Evolutionary conservation across 345 rosid species (phyloP).

Genomic region (Bretschneidera sinensis): DNA sequence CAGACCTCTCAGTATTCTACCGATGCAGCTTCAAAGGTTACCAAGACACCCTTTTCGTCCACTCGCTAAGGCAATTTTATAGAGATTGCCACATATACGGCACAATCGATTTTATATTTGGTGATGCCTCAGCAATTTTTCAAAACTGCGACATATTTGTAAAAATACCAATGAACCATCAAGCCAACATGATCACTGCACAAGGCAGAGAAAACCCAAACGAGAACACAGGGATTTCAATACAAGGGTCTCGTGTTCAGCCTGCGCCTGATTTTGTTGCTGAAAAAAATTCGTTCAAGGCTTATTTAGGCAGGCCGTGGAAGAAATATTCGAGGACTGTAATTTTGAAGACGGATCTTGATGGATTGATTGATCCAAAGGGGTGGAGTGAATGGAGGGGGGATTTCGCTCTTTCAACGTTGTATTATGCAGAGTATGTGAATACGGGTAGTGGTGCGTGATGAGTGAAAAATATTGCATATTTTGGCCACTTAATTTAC

Average conservation of each 20-base stretch:
- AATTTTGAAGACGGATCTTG: conserved; percentile 43
- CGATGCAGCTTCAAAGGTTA: conserved; percentile 66
- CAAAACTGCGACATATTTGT: conserved; percentile 71
- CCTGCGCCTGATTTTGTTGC: conserved; percentile 35
- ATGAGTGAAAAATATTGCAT: too few species aligned
- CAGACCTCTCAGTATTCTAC: conserved; percentile 55
- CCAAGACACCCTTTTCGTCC: conserved; percentile 68
- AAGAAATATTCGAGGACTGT: conserved; percentile 50
- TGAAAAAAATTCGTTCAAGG: conserved; percentile 30
- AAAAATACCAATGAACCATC: conserved; percentile 49
- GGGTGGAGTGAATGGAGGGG: conserved; percentile 68
- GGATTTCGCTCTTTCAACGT: conserved; percentile 41
- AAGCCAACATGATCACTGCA: conserved; percentile 56
- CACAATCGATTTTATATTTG: conserved; percentile 72
- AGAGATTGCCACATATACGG: conserved; percentile 71
- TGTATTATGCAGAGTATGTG: conserved; percentile 59
- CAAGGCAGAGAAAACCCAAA: conserved; percentile 53
- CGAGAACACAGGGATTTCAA: conserved; percentile 55
- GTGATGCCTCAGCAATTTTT: conserved; percentile 54
- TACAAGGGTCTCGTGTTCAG: conserved; percentile 42
- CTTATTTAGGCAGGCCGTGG: conserved; percentile 63
- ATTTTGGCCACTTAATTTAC: too few species aligned
- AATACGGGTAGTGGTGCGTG: conserved; percentile 54
- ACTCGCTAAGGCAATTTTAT: conserved; percentile 65
- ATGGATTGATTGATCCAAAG: conserved; percentile 45